Base-by-base conservation (phyloP, 495 filamentous ascomycete genomes). In the Durotheca rogersii region DNA sequence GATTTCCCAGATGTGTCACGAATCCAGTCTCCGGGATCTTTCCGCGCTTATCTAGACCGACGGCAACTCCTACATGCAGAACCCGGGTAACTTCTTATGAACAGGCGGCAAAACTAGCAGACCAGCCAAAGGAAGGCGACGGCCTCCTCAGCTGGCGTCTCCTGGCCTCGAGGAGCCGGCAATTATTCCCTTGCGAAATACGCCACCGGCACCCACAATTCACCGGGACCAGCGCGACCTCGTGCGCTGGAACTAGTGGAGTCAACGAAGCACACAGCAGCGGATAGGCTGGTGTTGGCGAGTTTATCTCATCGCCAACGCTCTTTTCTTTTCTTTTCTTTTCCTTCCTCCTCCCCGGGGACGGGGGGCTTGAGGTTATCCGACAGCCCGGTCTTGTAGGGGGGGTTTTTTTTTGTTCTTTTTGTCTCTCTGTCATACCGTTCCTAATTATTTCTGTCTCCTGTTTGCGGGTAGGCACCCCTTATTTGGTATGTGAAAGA, bases 201-300 rank as follows among this genome's bases (percentile, higher is more conserved):
- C 29, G 46, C 30, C 36, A 41, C 17, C 17, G 49, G 40, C 23
- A 33, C 37, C 55, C 40, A 50, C 44, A 45, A 59, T 41, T 59
- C 41, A 18, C 40, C 31, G 23, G 43, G 32, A 18, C 40, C 31
- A 27, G 40, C 45, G 36, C 34, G 29, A 50, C 37, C 45, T 46
- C 41, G 27, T 46, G 41, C 17, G 21, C 36, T 51, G 50, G 40
- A 54, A 27, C 35, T 48, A 12, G 56, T 59, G 50, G 50, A 51
- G 50, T 41, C 46, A 31, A 51, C 40, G 49, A 49, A 21, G 47
- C 41, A 50, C 56, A 59, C 50, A 54, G 36, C 46, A 54, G 56
- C 56, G 56, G 56, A 46, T 59, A 59, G 45, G 43, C 50, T 52
- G 54, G 41, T 39, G 23, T 39, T 54, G 43, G 56, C 41, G 44